Evolutionary conservation across 371 early-diverging fungal species (phyloP).

Genomic region (Mortierella sp.): DNA sequence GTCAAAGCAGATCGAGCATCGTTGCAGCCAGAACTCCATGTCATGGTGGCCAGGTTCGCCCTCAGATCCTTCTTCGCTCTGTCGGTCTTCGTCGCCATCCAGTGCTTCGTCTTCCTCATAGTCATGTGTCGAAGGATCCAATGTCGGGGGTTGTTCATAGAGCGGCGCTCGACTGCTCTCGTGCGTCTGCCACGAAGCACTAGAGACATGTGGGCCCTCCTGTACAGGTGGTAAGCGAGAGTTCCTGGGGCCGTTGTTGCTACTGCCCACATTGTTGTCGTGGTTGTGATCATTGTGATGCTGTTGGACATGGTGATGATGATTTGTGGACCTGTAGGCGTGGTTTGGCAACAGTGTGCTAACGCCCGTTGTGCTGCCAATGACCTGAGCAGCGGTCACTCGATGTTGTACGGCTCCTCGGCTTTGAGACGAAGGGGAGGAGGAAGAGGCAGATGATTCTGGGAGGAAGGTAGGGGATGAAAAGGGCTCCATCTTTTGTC

Average conservation of each 20-base stretch:
- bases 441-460: slow-evolving; percentile 5
- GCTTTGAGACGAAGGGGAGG: slow-evolving; percentile 4
- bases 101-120: slow-evolving; percentile 25
- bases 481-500: slow-evolving; percentile 8
- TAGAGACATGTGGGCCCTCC: neutral
- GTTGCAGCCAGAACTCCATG: slow-evolving; percentile 68
- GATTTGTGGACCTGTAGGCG: neutral
- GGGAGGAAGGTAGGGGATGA: slow-evolving; percentile 8
- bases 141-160: slow-evolving; percentile 9
- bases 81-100: slow-evolving; percentile 38
- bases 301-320: neutral
- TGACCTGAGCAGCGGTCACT: neutral
- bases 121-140: slow-evolving; percentile 10
- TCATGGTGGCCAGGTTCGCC: slow-evolving; percentile 45
- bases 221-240: too few relatives aligned
- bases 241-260: neutral
- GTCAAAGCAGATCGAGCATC: slow-evolving; percentile 79
- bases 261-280: neutral
- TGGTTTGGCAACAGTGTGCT: neutral
- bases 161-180: neutral
- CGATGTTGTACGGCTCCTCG: neutral
- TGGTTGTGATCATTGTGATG: slow-evolving; percentile 4
- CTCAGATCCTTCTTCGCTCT: slow-evolving; percentile 44
- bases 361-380: neutral
- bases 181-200: neutral